Conservation (phyloP, 495 filamentous ascomycete species). For the Hamigera avellanea region DNA sequence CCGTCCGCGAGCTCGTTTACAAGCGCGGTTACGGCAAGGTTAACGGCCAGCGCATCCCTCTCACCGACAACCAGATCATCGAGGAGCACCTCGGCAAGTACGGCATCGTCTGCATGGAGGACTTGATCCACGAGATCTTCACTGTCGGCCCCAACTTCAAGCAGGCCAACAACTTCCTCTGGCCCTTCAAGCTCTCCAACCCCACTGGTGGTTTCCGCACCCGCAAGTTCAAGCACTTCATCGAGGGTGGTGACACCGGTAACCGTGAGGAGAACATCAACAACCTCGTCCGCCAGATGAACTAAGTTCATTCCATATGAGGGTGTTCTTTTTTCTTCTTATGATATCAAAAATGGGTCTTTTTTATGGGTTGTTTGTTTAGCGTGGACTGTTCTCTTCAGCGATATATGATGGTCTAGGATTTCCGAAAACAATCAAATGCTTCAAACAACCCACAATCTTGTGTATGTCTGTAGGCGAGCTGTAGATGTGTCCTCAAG, state of each 20-base stretch:
- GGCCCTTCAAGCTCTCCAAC: constrained; percentile 99
- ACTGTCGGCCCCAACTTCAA: constrained; percentile 99
- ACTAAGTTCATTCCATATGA: constrained; percentile 45
- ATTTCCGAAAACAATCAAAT: constrained; percentile 24
- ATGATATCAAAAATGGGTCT: constrained; percentile 9
- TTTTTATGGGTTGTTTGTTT: constrained; percentile 24
- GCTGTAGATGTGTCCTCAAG: too few species aligned
- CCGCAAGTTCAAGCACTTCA: constrained; percentile 98
- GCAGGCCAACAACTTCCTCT: constrained; percentile 98
- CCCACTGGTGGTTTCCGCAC: constrained; percentile 90
- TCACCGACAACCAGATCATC: constrained; percentile 96
- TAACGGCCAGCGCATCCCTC: constrained; percentile 86
- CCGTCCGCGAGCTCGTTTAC: constrained; percentile 97
- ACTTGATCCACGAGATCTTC: constrained; percentile 98
- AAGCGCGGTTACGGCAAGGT: constrained; percentile 99
- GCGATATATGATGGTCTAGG: constrained; percentile 33
- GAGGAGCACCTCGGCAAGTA: constrained; percentile 94
- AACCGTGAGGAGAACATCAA: constrained; percentile 99
- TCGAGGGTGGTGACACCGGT: constrained; percentile 96
- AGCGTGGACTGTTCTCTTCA: constrained; percentile 20
- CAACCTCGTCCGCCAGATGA: constrained; percentile 92
- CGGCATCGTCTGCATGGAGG: constrained; percentile 99
- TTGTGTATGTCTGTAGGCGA: too few species aligned
- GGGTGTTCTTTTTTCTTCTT: constrained; percentile 2
- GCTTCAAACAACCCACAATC: constrained; percentile 27